Evolutionary conservation across 805 yeast species (phyloP), one percentile per base, ranked within the genome.

Genomic region (Clavispora carvajalis): DNA sequence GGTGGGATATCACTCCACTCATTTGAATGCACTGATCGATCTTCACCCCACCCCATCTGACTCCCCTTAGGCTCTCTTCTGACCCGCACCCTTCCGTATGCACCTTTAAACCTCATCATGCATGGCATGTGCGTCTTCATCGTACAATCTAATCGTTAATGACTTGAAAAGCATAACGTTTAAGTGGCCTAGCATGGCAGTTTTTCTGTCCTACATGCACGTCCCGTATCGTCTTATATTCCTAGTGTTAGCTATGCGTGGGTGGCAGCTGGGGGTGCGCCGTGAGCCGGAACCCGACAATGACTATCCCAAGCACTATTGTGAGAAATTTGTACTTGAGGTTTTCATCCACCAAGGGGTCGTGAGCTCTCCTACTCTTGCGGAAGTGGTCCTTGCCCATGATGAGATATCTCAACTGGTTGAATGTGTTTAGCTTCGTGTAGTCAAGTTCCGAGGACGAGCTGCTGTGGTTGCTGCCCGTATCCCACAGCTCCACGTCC

Each of bases 261-360:
- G 22, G 9, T 6, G 30, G 36, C 37, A 34, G 47, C 11, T 41
- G 52, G 10, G 49, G 57, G 33, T 44, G 48, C n/a, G 53, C 52
- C 22, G 71, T 62, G 41, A 67, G 63, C 40, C 61, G 58, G 29
- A 67, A 49, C 1, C 71, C 73, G 30, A 69, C 52, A 29, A 69
- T 61, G 43, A 65, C 54, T 5, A 69, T 69, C 15, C 73, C 74
- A 29, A 69, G 51, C 8, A 71, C 68, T 25, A 69, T 60, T 34
- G 70, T 63, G 33, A 69, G 55, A 40, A 69, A 69, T 49, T 67
- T 69, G 46, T 65, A 65, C 52, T 63, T 66, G 43, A 69, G 54
- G 26, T 57, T 53, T 46, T 69, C 74, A 37, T 69, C 74, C 23
- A 62, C 68, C 25, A 61, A 48, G 13, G 47, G 43, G 24, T 56